phyloP scores from a whole-genome alignment of 176 grass and related monocot species.

The Panicum miliaceum region DNA sequence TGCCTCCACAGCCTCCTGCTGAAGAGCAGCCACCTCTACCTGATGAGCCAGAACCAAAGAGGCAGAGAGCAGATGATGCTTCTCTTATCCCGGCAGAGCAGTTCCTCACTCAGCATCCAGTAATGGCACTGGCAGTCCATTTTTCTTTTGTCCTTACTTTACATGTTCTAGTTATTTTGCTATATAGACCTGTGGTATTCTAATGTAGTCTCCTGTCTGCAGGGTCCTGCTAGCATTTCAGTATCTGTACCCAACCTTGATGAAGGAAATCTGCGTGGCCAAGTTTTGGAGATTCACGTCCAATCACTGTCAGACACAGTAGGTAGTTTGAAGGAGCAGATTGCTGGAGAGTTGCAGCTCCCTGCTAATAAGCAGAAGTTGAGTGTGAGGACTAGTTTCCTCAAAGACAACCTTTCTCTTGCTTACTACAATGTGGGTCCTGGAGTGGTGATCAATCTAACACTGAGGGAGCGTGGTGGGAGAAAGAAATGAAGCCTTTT shows the following conservation, averaged over 20 bases:
- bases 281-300: conserved; percentile 76
- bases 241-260: conserved; percentile 89
- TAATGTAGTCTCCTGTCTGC: conserved; percentile 42
- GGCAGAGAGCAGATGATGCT: conserved; percentile 77
- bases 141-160: background rate
- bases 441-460: conserved; percentile 73
- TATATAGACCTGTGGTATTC: conserved; percentile 11
- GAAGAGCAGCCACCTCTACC: conserved; percentile 90
- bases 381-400: conserved; percentile 77
- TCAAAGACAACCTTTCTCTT: conserved; percentile 93
- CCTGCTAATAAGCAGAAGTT: conserved; percentile 97
- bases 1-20: conserved; percentile 82
- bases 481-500: conserved; percentile 87
- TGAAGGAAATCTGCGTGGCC: conserved; percentile 97
- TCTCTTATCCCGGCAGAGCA: conserved; percentile 85
- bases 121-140: conserved; percentile 45
- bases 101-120: conserved; percentile 83
- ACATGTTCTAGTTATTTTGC: background rate
- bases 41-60: conserved; percentile 97
- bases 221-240: conserved; percentile 79
- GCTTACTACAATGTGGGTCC: conserved; percentile 95
- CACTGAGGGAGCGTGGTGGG: conserved; percentile 94
- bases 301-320: conserved; percentile 86
- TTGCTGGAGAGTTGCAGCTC: conserved; percentile 94
- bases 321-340: conserved; percentile 92